A percentile compares a stretch with the other conserved stretches of the same genome.
Conservation (phyloP, 768 basidiomycete species). For the Paxillus ammoniavirescens region DNA sequence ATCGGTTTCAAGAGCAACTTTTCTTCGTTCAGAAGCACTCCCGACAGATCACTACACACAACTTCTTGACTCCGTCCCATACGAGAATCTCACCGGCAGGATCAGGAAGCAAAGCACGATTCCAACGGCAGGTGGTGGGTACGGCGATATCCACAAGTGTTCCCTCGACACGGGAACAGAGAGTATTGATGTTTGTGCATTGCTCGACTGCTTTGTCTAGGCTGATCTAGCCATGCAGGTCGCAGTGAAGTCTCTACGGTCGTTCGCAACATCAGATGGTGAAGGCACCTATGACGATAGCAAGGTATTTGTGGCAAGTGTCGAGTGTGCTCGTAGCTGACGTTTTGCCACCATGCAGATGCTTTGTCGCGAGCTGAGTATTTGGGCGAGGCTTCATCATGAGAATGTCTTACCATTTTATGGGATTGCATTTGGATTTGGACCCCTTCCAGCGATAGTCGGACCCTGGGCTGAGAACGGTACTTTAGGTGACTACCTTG, state of each 20-base stretch:
- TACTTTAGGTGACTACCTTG: too few relatives aligned
- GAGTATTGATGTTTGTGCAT: not conserved
- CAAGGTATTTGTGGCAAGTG: not conserved
- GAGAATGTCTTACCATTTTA: slow-evolving; percentile 5
- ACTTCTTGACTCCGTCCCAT: too few relatives aligned
- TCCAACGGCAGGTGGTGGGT: not conserved
- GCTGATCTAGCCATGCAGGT: not conserved
- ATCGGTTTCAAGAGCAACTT: too few relatives aligned
- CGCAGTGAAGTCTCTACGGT: not conserved
- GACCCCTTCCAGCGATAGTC: too few relatives aligned
- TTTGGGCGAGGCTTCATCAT: too few relatives aligned
- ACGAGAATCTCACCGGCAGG: too few relatives aligned
- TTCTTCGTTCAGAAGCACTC: too few relatives aligned
- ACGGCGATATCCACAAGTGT: not conserved
- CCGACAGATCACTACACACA: too few relatives aligned
- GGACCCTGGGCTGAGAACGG: too few relatives aligned
- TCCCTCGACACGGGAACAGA: not conserved
- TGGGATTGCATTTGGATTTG: too few relatives aligned
- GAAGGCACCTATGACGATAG: not conserved
- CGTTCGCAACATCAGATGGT: not conserved
- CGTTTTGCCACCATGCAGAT: not conserved
- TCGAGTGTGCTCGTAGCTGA: not conserved
- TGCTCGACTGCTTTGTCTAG: not conserved
- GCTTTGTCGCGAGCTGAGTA: too few relatives aligned
- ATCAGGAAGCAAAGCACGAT: not conserved